Evolutionary conservation across 2,329 filamentous ascomycete genomes (phyloP).

Genomic region (Paracamarosporium sp.): DNA sequence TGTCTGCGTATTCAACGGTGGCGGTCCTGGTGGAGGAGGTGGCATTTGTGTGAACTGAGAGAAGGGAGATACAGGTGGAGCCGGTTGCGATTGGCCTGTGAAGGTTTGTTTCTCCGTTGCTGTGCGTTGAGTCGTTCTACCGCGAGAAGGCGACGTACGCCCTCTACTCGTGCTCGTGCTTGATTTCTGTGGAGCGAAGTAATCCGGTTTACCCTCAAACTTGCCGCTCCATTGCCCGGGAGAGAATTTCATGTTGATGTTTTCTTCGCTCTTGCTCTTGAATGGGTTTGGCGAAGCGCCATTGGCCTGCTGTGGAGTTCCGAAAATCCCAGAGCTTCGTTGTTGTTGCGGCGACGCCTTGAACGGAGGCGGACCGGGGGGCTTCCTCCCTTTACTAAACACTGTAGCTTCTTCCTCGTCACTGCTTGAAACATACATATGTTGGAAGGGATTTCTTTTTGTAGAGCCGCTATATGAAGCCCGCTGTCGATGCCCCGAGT

Average conservation of each 20-base stretch:
- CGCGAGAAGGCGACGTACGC: constrained; percentile 40
- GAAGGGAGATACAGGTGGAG: constrained; percentile 27
- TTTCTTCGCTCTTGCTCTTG: constrained; percentile 56
- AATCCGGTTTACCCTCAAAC: constrained; percentile 52
- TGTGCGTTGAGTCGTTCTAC: constrained; percentile 32
- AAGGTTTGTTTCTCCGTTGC: constrained; percentile 24
- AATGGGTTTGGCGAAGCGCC: constrained; percentile 30
- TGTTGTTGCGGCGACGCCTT: constrained; percentile 21
- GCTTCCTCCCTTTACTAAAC: constrained; percentile 19
- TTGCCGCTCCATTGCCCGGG: constrained; percentile 55
- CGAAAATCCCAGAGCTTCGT: constrained; percentile 22
- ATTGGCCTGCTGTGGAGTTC: constrained; percentile 22
- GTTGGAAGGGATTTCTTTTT: constrained; percentile 25
- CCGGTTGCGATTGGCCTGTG: constrained; percentile 25
- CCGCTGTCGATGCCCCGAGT: constrained; percentile 38
- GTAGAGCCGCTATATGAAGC: constrained; percentile 31
- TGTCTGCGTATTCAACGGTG: constrained; percentile 24
- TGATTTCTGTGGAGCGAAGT: constrained; percentile 48
- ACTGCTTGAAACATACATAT: constrained; percentile 42
- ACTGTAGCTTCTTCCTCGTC: constrained; percentile 33
- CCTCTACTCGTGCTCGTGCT: constrained; percentile 25
- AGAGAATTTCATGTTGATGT: constrained; percentile 58
- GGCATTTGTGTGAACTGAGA: constrained; percentile 24
- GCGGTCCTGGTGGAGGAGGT: constrained; percentile 39
- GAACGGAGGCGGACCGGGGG: constrained; percentile 21